phyloP scores from a whole-genome alignment of 805 yeast species.

The Saturnispora halmiae region DNA sequence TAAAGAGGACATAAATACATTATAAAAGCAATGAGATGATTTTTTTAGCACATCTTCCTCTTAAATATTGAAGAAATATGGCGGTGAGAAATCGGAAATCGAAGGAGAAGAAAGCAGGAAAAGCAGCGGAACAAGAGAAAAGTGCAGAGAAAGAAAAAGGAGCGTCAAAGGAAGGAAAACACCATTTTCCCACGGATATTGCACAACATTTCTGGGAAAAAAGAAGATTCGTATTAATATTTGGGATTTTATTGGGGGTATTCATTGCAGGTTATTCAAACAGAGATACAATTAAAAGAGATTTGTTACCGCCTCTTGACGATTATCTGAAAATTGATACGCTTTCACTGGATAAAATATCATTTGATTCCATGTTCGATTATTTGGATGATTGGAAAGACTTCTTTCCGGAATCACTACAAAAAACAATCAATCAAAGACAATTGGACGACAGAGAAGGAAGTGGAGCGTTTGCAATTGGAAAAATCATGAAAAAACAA shows the following conservation, averaged over 20 bases:
- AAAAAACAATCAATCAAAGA: slow-evolving; percentile 50
- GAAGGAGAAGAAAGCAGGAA: not conserved
- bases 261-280: slow-evolving; percentile 53
- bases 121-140: too few species aligned
- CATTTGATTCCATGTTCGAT: slow-evolving; percentile 47
- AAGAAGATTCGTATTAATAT: slow-evolving; percentile 22
- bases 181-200: not conserved
- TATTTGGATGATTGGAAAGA: slow-evolving; percentile 67
- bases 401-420: slow-evolving; percentile 56
- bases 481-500: slow-evolving; percentile 48
- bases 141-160: too few species aligned
- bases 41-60: not conserved
- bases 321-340: slow-evolving; percentile 46
- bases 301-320: slow-evolving; percentile 41
- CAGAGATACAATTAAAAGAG: slow-evolving; percentile 30
- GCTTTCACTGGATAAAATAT: slow-evolving; percentile 44
- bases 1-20: too few species aligned
- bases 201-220: slow-evolving; percentile 16
- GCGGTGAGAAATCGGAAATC: not conserved
- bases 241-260: slow-evolving; percentile 71
- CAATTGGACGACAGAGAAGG: slow-evolving; percentile 41
- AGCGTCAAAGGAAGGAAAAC: too few species aligned
- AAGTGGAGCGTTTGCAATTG: slow-evolving; percentile 84
- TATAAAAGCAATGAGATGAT: too few species aligned
- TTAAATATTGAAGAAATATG: not conserved